A percentile compares a stretch with the other conserved stretches of the same genome.
Conservation (phyloP, 2,329 filamentous ascomycete genomes). For the Stemphylium lycopersici region DNA sequence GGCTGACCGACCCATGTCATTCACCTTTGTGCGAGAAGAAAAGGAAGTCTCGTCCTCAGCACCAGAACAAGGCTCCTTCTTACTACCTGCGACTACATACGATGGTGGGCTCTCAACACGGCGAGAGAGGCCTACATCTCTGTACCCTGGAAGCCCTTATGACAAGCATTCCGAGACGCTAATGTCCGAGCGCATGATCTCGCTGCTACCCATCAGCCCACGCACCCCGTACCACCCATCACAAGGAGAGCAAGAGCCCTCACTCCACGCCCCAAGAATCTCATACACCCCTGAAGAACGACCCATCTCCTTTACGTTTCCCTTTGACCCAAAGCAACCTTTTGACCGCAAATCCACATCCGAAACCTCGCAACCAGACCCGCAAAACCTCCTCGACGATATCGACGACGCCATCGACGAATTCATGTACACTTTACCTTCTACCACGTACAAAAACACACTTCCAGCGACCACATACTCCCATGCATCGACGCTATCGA, state of each 20-base stretch:
- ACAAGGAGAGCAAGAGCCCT: slow-evolving; percentile 1
- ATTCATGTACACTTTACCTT: slow-evolving; percentile 25
- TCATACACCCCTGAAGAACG: slow-evolving; percentile 22
- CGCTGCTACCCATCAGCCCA: slow-evolving; percentile 12
- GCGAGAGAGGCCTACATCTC: slow-evolving; percentile 18
- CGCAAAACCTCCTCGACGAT: slow-evolving; percentile 26
- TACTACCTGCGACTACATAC: slow-evolving; percentile 34
- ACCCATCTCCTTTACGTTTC: slow-evolving; percentile 24
- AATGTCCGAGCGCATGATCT: slow-evolving; percentile 6
- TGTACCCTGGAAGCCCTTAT: slow-evolving; percentile 13
- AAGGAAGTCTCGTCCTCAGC: slow-evolving; percentile 16
- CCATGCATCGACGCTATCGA: slow-evolving; percentile 6
- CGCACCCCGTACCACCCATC: not conserved
- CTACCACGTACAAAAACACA: slow-evolving; percentile 15
- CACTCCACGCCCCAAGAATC: slow-evolving; percentile 6
- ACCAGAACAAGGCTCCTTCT: slow-evolving; percentile 21
- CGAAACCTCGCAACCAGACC: slow-evolving; percentile 11
- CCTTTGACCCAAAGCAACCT: slow-evolving; percentile 17
- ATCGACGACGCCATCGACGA: slow-evolving; percentile 37
- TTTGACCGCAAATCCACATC: slow-evolving; percentile 23
- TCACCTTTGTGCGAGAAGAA: slow-evolving; percentile 20
- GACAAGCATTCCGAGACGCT: not conserved
- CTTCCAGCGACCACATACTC: slow-evolving; percentile 25
- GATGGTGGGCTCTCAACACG: slow-evolving; percentile 17
- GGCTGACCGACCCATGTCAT: slow-evolving; percentile 16